Evolutionary conservation across 108 stramenopile species (phyloP).

Genomic region (Skeletonema tropicum): DNA sequence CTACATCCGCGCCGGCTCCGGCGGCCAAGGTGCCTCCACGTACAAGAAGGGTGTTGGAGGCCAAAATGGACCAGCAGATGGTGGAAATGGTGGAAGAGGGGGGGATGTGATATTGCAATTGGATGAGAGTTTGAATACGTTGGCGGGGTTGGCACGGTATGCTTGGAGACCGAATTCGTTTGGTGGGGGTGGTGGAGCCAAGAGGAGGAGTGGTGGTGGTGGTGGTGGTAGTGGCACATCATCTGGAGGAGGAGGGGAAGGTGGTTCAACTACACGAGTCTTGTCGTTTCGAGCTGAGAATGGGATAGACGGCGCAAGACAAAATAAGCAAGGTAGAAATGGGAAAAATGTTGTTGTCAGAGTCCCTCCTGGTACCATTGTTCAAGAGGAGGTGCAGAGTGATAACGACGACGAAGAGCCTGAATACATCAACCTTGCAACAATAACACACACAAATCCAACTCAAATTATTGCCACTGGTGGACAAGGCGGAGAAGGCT

Average conservation of each 20-base stretch:
- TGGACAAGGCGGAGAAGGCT: conserved; percentile 82
- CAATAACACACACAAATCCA: conserved; percentile 50
- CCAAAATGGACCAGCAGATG: conserved; percentile 90
- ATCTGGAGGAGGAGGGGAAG: conserved; percentile 20
- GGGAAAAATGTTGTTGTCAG: conserved; percentile 79
- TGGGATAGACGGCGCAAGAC: conserved; percentile 85
- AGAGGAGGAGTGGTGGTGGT: conserved; percentile 26
- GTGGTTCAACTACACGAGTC: conserved; percentile 26
- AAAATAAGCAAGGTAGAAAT: conserved; percentile 67
- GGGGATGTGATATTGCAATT: conserved; percentile 84
- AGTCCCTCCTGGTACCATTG: conserved; percentile 95
- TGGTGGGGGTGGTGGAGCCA: conserved; percentile 78
- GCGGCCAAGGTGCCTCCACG: conserved; percentile 85
- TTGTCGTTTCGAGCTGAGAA: conserved; percentile 81
- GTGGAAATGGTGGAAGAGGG: conserved; percentile 94
- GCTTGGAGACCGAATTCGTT: conserved; percentile 82
- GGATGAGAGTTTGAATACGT: conserved; percentile 88
- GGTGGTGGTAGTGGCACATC: conserved; percentile 12
- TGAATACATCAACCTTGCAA: conserved; percentile 47
- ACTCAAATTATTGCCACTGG: conserved; percentile 64
- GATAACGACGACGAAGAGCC: conserved; percentile 12
- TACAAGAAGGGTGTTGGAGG: conserved; percentile 69
- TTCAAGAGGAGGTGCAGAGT: conserved; percentile 74
- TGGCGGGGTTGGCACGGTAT: conserved; percentile 76
- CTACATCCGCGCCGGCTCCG: conserved; percentile 82